Conservation (phyloP, 2,329 filamentous ascomycete genomes). For the Ramularia endophylla region DNA sequence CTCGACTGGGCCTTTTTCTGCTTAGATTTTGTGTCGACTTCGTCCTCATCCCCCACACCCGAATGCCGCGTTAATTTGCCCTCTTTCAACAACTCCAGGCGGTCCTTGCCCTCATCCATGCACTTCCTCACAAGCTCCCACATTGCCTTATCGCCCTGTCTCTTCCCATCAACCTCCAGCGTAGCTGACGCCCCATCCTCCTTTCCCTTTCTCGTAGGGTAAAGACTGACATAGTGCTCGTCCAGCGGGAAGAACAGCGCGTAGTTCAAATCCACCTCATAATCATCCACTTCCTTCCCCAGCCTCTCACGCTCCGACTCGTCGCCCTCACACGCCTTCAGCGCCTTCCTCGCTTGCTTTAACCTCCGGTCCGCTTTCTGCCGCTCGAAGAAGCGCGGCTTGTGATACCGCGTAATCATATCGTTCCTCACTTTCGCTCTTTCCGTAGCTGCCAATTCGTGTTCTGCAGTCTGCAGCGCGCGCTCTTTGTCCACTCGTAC, state of each 20-base stretch:
- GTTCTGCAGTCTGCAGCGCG: slow-evolving; percentile 61
- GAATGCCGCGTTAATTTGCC: slow-evolving; percentile 32
- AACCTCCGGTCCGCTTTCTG: slow-evolving; percentile 64
- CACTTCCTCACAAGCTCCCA: slow-evolving; percentile 63
- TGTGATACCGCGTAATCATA: slow-evolving; percentile 76
- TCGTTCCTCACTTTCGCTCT: slow-evolving; percentile 57
- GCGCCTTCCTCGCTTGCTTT: slow-evolving; percentile 58
- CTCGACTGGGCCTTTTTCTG: slow-evolving; percentile 2
- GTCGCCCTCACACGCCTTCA: slow-evolving; percentile 46
- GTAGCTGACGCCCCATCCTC: slow-evolving; percentile 34
- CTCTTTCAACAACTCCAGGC: slow-evolving; percentile 51
- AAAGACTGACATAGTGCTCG: slow-evolving; percentile 62
- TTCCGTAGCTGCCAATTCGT: slow-evolving; percentile 55
- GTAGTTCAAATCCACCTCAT: slow-evolving; percentile 71
- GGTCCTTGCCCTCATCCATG: slow-evolving; percentile 50
- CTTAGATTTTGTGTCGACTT: not conserved
- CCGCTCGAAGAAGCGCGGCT: slow-evolving; percentile 79
- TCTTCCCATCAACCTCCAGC: slow-evolving; percentile 32
- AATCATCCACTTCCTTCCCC: slow-evolving; percentile 29
- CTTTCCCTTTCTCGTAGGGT: slow-evolving; percentile 28
- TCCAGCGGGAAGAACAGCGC: slow-evolving; percentile 65
- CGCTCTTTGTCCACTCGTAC: slow-evolving; percentile 64
- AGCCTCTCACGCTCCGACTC: slow-evolving; percentile 31
- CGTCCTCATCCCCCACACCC: slow-evolving; percentile 5
- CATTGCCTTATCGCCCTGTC: slow-evolving; percentile 50